Base-by-base conservation (phyloP, 208 protist species). In the Lotmaria passim region DNA sequence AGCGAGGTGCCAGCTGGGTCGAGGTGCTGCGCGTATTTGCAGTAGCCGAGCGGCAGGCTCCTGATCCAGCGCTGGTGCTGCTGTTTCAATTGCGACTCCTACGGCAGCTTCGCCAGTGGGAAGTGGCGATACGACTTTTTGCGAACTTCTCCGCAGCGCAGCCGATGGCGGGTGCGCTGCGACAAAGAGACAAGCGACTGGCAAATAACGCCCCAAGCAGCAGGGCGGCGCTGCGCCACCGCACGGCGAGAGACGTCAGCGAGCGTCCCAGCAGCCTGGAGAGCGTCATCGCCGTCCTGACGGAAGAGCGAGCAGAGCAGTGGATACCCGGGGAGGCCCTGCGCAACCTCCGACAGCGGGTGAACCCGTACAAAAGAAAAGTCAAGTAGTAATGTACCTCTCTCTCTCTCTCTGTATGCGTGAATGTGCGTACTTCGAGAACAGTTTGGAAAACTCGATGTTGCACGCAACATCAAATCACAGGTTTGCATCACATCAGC, bases 1-100 rank as follows among this genome's bases (percentile, higher is more conserved):
- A 3, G 8, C 12, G 6, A 52, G 6, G 5, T 30, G 63, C 19
- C 0, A 57, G 55, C 14, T 77, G 71, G 71, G 36, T 36, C 10
- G 51, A 52, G 10, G 75, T 76, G 6, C 74, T 90, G 38, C 72
- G 51, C 23, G 58, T 64, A 12, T 80, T 90, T 31, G 47, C 44
- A 0, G 46, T 66, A 14, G 74, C 81, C 23, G 47, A 51, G 11
- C 19, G 51, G 0, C 44, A 60, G 26, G 31, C 55, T 5, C 38
- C 46, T 15, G 57, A 87, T 52, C 67, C 66, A 38, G 63, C 68
- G 12, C 73, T 85, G 8, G 61, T 82, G 19, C 63, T 86, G 7
- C 79, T 87, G 30, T 90, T 86, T 51, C 30, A 79, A 36, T 67
- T 90, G 17, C 81, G 79, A 15, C 71, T 79, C 17, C 65, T 90